Evolutionary conservation across 345 rosid species (phyloP), one percentile per base, ranked within the genome.

Genomic region (Pistacia atlantica): DNA sequence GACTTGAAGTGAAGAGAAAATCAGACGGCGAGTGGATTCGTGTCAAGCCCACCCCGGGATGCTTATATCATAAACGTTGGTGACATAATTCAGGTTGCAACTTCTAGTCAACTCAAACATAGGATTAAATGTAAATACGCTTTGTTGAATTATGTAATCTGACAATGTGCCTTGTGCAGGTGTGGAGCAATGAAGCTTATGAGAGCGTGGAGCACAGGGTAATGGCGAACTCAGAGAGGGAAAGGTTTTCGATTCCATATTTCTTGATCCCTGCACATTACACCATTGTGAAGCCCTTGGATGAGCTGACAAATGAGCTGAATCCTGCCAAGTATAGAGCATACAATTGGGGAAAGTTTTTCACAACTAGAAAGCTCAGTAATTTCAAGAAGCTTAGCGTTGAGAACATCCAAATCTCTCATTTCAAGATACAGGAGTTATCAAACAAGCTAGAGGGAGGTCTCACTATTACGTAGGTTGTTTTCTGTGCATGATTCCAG

Each of bases 181-280:
- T 83, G 13, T 88, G 87, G 89, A 88, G 86, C 71, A 88, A 88
- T 59, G 91, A 88, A 10, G 64, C 73, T 9, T 88, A 86, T 28
- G 76, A 73, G 54, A 88, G 91, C 62, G 91, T 80, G 64, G 91
- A 88, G 76, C 89, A 86, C 56, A 83, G 87, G 57, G 89, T 78
- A 10, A 72, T 74, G 74, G 88, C 83, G 82, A 86, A 86, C 73
- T 63, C 81, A 13, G 78, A 83, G 52, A 80, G 61, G 74, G 88
- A 86, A 80, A 84, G 91, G 52, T 83, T 83, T 78, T 83, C 91
- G 1, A 59, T 84, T 54, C 87, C 89, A 0, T 84, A 56, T 35
- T 86, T 86, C 87, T 78, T 88, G 71, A 45, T 4, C 75, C 88
- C 88, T 1, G 59, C 88, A 8, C 86, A 83, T 73, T 66, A 70